Conservation (phyloP, 2,329 filamentous ascomycete species). For the Pseudodiploospora longispora region DNA sequence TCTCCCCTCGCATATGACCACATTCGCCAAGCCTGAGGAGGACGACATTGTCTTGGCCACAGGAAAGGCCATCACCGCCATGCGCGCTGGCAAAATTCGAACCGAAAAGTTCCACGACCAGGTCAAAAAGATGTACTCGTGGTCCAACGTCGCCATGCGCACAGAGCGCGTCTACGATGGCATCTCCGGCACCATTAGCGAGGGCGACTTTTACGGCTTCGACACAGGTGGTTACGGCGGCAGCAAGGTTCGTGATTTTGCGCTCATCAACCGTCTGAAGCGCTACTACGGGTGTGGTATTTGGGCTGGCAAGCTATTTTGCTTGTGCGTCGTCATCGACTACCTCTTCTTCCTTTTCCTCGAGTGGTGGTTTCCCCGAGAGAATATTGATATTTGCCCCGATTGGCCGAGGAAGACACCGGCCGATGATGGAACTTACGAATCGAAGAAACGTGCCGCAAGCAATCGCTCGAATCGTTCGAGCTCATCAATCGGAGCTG, state of each 20-base stretch:
- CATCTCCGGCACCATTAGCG: conserved; percentile 76
- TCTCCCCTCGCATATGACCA: conserved; percentile 91
- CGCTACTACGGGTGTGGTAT: conserved; percentile 96
- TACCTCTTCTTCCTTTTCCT: conserved; percentile 84
- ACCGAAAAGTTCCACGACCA: conserved; percentile 95
- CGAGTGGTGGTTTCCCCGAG: conserved; percentile 78
- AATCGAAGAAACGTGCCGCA: conserved; percentile 17
- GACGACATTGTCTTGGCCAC: conserved; percentile 89
- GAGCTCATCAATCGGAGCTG: conserved; percentile 21
- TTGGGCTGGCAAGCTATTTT: conserved; percentile 97
- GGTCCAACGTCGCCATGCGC: conserved; percentile 88
- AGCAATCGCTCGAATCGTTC: conserved; percentile 26
- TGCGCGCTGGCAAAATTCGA: conserved; percentile 78
- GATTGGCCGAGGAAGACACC: conserved; percentile 78
- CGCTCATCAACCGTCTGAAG: conserved; percentile 89
- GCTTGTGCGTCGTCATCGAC: conserved; percentile 87
- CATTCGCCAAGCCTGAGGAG: conserved; percentile 93
- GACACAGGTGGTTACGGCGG: conserved; percentile 63
- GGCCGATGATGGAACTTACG: conserved; percentile 20
- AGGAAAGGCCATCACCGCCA: conserved; percentile 75
- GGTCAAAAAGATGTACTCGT: conserved; percentile 97
- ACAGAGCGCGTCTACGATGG: conserved; percentile 95
- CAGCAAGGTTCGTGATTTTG: conserved; percentile 72
- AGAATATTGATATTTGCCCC: conserved; percentile 78
- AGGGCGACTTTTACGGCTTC: conserved; percentile 82